Conservation (phyloP, 163 green algal species). For the Scenedesmus sp. region DNA sequence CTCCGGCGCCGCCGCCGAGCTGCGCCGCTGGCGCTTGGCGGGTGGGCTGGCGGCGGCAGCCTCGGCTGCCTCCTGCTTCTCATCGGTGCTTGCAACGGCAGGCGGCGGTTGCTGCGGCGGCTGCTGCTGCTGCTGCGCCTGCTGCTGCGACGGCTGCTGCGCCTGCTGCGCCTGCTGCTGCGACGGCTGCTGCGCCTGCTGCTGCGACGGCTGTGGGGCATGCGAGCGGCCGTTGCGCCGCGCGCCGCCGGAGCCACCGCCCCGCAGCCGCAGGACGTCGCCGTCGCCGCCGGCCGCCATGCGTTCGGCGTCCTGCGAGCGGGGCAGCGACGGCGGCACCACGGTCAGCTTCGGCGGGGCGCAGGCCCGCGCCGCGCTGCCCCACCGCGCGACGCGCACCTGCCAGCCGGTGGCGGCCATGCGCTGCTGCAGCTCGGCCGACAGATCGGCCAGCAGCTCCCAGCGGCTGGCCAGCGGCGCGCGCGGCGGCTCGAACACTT, state of each 20-base stretch:
- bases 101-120: not conserved
- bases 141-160: conserved; percentile 27
- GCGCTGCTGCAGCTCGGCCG: conserved; percentile 40
- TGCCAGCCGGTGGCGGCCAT: conserved; percentile 46
- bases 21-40: no score
- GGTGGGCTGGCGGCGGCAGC: conserved; percentile 23
- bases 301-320: not conserved
- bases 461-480: conserved; percentile 40
- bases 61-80: conserved; percentile 3
- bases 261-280: conserved; percentile 8
- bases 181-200: conserved; percentile 11
- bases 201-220: not conserved
- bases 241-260: conserved; percentile 9
- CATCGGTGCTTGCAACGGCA: not conserved
- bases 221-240: not conserved
- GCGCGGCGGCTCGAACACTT: conserved; percentile 48
- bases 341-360: no score
- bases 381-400: no score
- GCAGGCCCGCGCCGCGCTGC: no score
- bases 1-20: no score
- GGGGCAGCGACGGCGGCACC: no score
- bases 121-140: not conserved
- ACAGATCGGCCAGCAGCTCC: conserved; percentile 40
- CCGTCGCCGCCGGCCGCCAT: no score
- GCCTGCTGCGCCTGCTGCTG: not conserved